These are phyloP conservation scores for Parastagonospora avenae DNA, from an alignment of 2,329 filamentous ascomycete species.

Conservation along the genomic window DNA sequence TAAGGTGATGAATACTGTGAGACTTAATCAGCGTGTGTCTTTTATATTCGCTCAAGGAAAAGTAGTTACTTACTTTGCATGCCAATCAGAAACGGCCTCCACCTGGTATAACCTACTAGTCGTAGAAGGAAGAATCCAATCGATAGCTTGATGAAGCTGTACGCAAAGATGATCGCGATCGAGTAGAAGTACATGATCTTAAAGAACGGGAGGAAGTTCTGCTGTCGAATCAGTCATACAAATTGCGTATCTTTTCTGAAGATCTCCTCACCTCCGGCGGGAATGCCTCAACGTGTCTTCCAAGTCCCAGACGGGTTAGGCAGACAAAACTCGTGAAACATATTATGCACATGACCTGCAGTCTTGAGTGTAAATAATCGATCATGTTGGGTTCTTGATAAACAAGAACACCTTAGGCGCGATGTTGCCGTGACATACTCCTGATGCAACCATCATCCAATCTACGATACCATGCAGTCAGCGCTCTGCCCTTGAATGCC, in stretches of 20 bases:
- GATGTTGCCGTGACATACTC: slow-evolving; percentile 10
- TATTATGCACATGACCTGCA: slow-evolving; percentile 16
- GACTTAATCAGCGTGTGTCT: neutral
- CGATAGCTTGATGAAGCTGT: slow-evolving; percentile 55
- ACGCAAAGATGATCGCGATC: slow-evolving; percentile 53
- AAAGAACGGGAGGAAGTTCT: slow-evolving; percentile 43
- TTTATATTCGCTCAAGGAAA: neutral
- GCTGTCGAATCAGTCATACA: too few relatives aligned
- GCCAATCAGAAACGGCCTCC: slow-evolving; percentile 49
- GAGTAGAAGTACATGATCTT: slow-evolving; percentile 52
- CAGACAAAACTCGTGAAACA: slow-evolving; percentile 24
- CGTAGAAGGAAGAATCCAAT: slow-evolving; percentile 55
- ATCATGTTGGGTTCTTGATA: neutral
- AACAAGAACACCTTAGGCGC: neutral
- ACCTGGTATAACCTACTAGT: slow-evolving; percentile 39
- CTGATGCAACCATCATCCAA: slow-evolving; percentile 46
- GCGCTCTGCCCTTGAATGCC: neutral
- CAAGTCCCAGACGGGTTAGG: slow-evolving; percentile 49
- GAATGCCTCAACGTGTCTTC: slow-evolving; percentile 49
- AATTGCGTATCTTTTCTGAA: too few relatives aligned
- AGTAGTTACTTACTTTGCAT: slow-evolving; percentile 45
- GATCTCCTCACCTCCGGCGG: neutral
- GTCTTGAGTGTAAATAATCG: neutral
- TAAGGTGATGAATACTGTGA: slow-evolving; percentile 15
- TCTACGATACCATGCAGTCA: slow-evolving; percentile 21